These are phyloP conservation scores for Pythium brachiatum DNA, from an alignment of 352 stramenopile genomes.

Conservation along the genomic window DNA sequence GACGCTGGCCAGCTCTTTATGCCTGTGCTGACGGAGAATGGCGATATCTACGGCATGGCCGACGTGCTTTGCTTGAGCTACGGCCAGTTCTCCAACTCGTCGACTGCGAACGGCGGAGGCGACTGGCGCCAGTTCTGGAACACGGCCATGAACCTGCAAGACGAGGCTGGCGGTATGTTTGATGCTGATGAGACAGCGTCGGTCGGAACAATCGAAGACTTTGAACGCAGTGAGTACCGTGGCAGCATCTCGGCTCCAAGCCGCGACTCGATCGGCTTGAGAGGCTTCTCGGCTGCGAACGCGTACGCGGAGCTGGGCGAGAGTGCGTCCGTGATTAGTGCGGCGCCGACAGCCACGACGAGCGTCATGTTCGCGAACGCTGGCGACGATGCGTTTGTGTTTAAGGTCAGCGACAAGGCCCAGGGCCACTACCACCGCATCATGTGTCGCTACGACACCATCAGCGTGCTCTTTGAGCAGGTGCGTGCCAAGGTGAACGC, in stretches of 20 bases:
- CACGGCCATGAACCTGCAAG: slow-evolving; percentile 82
- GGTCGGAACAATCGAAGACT: slow-evolving; percentile 88
- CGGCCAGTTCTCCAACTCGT: slow-evolving; percentile 82
- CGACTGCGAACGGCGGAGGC: slow-evolving; percentile 58
- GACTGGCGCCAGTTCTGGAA: slow-evolving; percentile 90
- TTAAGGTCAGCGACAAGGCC: slow-evolving; percentile 84
- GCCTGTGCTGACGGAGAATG: slow-evolving; percentile 72
- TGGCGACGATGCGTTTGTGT: slow-evolving; percentile 78
- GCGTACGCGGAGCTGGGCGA: slow-evolving; percentile 84
- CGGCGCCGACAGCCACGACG: slow-evolving; percentile 67
- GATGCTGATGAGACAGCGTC: slow-evolving; percentile 76
- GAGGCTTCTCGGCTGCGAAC: slow-evolving; percentile 49
- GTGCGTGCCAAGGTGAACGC: slow-evolving; percentile 83
- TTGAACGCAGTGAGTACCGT: slow-evolving; percentile 81
- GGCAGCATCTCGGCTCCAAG: slow-evolving; percentile 27
- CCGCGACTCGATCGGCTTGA: slow-evolving; percentile 34
- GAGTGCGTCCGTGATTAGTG: slow-evolving; percentile 85
- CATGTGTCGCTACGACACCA: slow-evolving; percentile 73
- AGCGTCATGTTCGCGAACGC: slow-evolving; percentile 69
- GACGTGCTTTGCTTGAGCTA: slow-evolving; percentile 88
- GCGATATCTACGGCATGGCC: slow-evolving; percentile 83
- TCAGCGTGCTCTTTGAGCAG: slow-evolving; percentile 68
- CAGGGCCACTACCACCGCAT: slow-evolving; percentile 86
- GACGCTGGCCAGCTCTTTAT: slow-evolving; percentile 84
- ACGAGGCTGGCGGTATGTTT: slow-evolving; percentile 76